Evolutionary conservation across 202 grass and related monocot genomes (phyloP).

Genomic region (Saccharum hybrid): DNA sequence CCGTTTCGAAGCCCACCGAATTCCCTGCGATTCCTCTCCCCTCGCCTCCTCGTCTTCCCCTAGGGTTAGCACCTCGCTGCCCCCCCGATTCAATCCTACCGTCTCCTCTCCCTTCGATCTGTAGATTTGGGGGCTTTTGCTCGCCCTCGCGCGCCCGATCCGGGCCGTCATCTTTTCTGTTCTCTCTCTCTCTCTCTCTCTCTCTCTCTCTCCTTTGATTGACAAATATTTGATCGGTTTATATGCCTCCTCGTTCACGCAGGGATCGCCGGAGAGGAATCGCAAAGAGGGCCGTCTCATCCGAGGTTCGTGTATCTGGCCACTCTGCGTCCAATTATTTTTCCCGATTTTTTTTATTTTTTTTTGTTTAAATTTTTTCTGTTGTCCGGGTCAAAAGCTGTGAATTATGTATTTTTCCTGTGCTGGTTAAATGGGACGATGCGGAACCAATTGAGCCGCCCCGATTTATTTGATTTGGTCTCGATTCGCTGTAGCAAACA

Average conservation of each 20-base stretch:
- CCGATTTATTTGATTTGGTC: background rate
- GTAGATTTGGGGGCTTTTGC: background rate
- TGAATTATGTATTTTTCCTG: background rate
- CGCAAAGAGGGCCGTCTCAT: slow-evolving; percentile 40
- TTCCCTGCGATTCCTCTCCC: slow-evolving; percentile 59
- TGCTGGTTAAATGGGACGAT: background rate
- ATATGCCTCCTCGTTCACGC: background rate
- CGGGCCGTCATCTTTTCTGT: background rate
- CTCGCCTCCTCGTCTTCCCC: slow-evolving; percentile 51
- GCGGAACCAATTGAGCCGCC: background rate
- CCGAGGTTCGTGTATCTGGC: slow-evolving; percentile 23
- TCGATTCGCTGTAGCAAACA: background rate
- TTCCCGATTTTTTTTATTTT: background rate
- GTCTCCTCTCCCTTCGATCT: background rate
- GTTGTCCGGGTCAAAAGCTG: slow-evolving; percentile 3
- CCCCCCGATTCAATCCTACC: background rate
- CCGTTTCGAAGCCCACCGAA: slow-evolving; percentile 57
- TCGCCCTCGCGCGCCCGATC: slow-evolving; percentile 9
- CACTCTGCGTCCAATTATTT: background rate
- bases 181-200: too few relatives aligned
- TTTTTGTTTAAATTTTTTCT: background rate
- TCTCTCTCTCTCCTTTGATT: background rate
- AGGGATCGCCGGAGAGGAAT: slow-evolving; percentile 63
- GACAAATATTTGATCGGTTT: background rate
- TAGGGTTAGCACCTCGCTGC: slow-evolving; percentile 41